phyloP scores from a whole-genome alignment of 805 yeast species.

The Zygoascus flipseniorum region DNA sequence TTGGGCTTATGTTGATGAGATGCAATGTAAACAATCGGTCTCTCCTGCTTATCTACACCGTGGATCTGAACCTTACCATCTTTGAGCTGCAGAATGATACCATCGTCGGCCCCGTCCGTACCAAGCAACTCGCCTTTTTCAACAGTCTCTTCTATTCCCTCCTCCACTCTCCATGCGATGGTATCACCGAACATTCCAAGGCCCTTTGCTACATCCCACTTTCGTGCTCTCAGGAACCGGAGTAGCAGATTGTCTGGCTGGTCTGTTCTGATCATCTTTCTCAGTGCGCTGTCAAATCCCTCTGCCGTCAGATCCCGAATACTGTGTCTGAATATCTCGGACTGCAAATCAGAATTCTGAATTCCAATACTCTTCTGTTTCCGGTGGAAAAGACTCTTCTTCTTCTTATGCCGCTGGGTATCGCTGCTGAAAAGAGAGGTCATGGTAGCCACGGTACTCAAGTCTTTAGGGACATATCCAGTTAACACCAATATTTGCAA shows the following conservation, averaged over 20 bases:
- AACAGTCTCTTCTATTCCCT: constrained; percentile 53
- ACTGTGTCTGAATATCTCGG: constrained; percentile 35
- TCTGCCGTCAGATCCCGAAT: constrained; percentile 46
- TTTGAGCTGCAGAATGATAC: constrained; percentile 43
- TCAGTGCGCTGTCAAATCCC: constrained; percentile 42
- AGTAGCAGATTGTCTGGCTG: constrained; percentile 70
- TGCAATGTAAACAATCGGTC: constrained; percentile 77
- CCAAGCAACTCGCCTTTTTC: constrained; percentile 65
- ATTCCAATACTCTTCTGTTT: constrained; percentile 9
- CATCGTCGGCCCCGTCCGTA: constrained; percentile 39
- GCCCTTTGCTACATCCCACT: constrained; percentile 66
- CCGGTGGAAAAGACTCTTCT: constrained; percentile 23
- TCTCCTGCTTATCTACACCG: constrained; percentile 63
- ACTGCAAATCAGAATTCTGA: constrained; percentile 8
- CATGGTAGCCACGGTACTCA: constrained; percentile 11
- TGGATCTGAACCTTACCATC: constrained; percentile 63
- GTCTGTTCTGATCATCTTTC: constrained; percentile 64
- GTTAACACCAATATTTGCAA: constrained; percentile 20
- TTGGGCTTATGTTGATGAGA: constrained; percentile 66
- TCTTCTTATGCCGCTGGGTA: constrained; percentile 14
- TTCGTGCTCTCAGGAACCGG: constrained; percentile 79
- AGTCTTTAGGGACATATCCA: constrained; percentile 22
- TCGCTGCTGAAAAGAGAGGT: constrained; percentile 16
- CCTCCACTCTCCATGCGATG: constrained; percentile 64
- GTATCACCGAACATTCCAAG: constrained; percentile 66